Percentiles rank a stretch among this genome's conserved stretches.
Conservation (phyloP, 352 stramenopile species). For the Globisporangium perplexum region DNA sequence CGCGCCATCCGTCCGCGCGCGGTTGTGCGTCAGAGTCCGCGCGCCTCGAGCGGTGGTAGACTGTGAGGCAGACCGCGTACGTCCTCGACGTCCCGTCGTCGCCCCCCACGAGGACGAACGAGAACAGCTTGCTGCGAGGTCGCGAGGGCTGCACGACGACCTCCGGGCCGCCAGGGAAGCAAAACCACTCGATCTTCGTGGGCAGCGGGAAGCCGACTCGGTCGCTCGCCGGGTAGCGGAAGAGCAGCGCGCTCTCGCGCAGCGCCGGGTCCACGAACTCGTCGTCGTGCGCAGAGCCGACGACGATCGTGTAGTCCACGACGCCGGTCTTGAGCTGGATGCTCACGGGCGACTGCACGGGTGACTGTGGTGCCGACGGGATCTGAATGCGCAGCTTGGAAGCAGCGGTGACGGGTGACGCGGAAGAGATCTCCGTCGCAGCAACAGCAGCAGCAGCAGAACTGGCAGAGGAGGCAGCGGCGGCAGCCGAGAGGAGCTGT, state of each 20-base stretch:
- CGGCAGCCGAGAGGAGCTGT: slow-evolving; percentile 4
- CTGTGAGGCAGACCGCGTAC: slow-evolving; percentile 66
- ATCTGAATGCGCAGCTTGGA: slow-evolving; percentile 10
- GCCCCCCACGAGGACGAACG: slow-evolving; percentile 74
- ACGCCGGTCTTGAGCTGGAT: slow-evolving; percentile 52
- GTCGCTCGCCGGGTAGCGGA: slow-evolving; percentile 54
- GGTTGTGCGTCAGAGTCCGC: background rate
- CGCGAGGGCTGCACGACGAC: slow-evolving; percentile 35
- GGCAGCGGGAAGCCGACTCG: slow-evolving; percentile 57
- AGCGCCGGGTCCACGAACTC: background rate
- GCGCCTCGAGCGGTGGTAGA: slow-evolving; percentile 44
- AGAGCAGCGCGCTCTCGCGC: slow-evolving; percentile 54
- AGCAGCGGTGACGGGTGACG: slow-evolving; percentile 24
- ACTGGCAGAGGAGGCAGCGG: background rate
- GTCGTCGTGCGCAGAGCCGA: slow-evolving; percentile 23
- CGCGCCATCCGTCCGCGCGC: slow-evolving; percentile 41
- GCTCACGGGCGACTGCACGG: slow-evolving; percentile 6
- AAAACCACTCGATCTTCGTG: slow-evolving; percentile 89
- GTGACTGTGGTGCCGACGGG: background rate
- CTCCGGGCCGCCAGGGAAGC: slow-evolving; percentile 68
- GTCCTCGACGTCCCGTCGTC: slow-evolving; percentile 62
- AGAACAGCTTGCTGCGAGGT: slow-evolving; percentile 59
- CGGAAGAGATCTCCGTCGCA: slow-evolving; percentile 23
- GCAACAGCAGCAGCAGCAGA: background rate
- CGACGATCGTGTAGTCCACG: slow-evolving; percentile 77